Evolutionary conservation across 139 green algal genomes (phyloP).

Genomic region (Desmodesmus armatus): DNA sequence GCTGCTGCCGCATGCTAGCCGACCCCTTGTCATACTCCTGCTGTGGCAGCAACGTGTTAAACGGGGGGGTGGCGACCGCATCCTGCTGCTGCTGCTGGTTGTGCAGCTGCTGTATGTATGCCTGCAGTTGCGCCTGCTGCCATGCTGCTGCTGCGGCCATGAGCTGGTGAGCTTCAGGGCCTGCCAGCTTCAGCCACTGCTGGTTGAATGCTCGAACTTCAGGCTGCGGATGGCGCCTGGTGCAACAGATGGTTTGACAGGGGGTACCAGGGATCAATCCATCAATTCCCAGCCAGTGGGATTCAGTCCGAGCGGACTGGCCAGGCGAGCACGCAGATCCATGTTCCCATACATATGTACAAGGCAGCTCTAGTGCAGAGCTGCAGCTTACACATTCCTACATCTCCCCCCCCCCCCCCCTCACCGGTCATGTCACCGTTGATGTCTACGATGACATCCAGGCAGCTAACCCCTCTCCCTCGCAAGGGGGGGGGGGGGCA

Average conservation of each 20-base stretch:
- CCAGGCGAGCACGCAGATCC: constrained; percentile 60
- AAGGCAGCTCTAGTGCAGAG: no score
- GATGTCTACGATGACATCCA: constrained; percentile 79
- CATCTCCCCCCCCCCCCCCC: not conserved
- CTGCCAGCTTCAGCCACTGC: constrained; percentile 77
- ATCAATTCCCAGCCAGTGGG: no score
- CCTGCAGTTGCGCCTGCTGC: constrained; percentile 6
- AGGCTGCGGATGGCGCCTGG: constrained; percentile 76
- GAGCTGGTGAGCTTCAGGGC: not conserved
- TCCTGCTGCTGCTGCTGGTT: not conserved
- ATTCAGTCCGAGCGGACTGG: constrained; percentile 50
- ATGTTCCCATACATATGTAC: no score
- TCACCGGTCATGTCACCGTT: constrained; percentile 14
- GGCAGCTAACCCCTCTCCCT: constrained; percentile 50
- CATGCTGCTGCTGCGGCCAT: constrained; percentile 11
- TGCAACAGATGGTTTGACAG: no score
- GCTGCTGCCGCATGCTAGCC: not conserved
- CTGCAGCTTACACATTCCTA: not conserved
- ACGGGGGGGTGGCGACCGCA: not conserved
- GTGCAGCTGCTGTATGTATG: not conserved
- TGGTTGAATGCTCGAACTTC: constrained; percentile 90
- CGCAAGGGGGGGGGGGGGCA: no score
- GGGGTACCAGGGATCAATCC: no score
- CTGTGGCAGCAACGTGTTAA: not conserved
- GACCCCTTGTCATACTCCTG: not conserved